Evolutionary conservation across 148 eudicot species (phyloP).

Genomic region (Vaccinium vitisidaea): DNA sequence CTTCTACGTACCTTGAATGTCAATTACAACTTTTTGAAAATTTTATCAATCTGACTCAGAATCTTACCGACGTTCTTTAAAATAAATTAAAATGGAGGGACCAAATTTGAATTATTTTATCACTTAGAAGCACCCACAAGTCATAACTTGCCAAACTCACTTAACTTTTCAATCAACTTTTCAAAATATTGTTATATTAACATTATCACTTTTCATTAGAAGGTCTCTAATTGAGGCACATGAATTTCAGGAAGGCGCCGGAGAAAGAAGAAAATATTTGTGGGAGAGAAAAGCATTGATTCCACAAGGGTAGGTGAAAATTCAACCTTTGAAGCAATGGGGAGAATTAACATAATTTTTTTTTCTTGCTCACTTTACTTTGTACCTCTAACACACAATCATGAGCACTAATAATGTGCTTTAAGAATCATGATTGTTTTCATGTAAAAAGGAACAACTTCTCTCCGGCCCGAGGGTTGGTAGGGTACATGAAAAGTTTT

Average conservation of each 20-base stretch:
- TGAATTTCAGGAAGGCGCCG: constrained; percentile 9
- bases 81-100: not conserved
- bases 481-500: too few species aligned
- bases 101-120: not conserved
- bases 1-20: not conserved
- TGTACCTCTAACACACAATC: not conserved
- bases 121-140: constrained; percentile 2
- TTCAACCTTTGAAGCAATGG: not conserved
- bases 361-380: not conserved
- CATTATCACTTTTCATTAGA: not conserved
- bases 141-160: constrained; percentile 16
- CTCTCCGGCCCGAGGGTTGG: not conserved
- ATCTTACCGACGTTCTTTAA: not conserved
- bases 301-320: not conserved
- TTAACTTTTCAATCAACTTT: not conserved
- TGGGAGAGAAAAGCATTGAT: not conserved
- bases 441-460: not conserved
- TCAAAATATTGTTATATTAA: not conserved
- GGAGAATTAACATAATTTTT: not conserved
- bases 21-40: constrained; percentile 5
- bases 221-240: not conserved
- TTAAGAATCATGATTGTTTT: not conserved
- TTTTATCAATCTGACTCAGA: constrained; percentile 3
- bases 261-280: not conserved
- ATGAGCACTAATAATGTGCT: not conserved